These are phyloP conservation scores for Mucuna pruriens DNA, from an alignment of 306 rosid genomes.

Conservation along the genomic window DNA sequence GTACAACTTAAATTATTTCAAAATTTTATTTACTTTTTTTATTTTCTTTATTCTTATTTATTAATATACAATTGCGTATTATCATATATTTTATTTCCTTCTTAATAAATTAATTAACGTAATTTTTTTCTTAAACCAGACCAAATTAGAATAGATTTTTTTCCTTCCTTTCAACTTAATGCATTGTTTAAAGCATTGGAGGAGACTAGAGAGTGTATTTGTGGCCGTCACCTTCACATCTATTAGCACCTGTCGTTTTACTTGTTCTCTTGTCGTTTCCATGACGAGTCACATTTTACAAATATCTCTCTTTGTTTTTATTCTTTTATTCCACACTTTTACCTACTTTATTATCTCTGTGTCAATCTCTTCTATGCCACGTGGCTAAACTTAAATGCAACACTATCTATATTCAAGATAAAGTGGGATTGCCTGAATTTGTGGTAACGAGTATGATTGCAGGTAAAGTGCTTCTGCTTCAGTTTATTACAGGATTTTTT, in stretches of 20 bases:
- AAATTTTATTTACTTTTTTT: not conserved
- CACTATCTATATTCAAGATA: conserved; percentile 22
- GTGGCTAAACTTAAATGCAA: conserved; percentile 4
- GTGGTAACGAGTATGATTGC: not conserved
- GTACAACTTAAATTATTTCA: not conserved
- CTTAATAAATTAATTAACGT: not conserved
- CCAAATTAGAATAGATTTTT: not conserved
- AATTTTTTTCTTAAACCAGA: not conserved
- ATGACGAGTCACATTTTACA: conserved; percentile 1
- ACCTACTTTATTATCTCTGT: not conserved
- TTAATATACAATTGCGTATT: not conserved
- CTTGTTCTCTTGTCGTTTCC: not conserved
- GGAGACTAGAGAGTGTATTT: not conserved
- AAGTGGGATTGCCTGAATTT: not conserved
- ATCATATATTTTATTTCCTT: not conserved
- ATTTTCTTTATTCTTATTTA: not conserved
- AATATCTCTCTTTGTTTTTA: not conserved
- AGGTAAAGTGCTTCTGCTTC: not conserved
- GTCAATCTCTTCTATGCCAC: conserved; percentile 17
- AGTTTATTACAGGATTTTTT: too few species aligned
- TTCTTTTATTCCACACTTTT: not conserved
- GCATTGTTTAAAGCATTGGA: not conserved
- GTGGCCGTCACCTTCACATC: not conserved
- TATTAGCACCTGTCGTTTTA: not conserved
- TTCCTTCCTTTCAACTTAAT: not conserved